Base-by-base conservation (phyloP, 495 filamentous ascomycete species). In the Apodospora peruviana region DNA sequence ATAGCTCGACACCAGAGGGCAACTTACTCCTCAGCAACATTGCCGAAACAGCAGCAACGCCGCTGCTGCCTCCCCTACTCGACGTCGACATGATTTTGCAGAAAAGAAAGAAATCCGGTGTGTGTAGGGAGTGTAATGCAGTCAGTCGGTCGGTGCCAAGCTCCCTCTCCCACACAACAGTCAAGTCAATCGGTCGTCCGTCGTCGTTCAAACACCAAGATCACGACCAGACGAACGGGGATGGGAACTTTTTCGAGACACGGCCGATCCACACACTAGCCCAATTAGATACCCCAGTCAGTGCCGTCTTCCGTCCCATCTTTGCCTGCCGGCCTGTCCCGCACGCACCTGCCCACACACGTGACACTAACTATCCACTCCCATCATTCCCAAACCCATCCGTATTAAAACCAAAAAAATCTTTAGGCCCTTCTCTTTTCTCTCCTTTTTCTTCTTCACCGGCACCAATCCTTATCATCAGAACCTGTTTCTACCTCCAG, bases 391-490 rank as follows among this genome's bases (percentile, higher is more conserved):
- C 2, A 38, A 14, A 38, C 36, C 16, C 17, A 14, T 8, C 5
- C 14, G 42, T 44, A 44, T 44, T 43, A 44, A 44, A 19, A 34
- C 25, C 24, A 12, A n/a, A n/a, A n/a, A n/a, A n/a, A n/a, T n/a
- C n/a, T n/a, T n/a, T n/a, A n/a, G n/a, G n/a, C 44, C 40, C 14
- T 39, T 53, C 29, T 29, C 41, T 22, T 53, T 48, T 53, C 35
- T 50, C 41, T 29, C 50, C 48, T 47, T 42, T 43, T 50, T 58
- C 41, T 25, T 39, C 56, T 27, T 17, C 43, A 60, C 64, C 64
- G 72, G 73, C 73, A 73, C 67, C 50, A 71, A 62, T 74, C 73
- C 73, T 77, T 77, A 77, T 77, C 73, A 69, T 70, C 72, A 74
- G 64, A 60, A 66, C 67, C 55, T 58, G 47, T 58, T 59, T 62